Conservation (phyloP, 768 basidiomycete genomes). For the Boletus edulis region DNA sequence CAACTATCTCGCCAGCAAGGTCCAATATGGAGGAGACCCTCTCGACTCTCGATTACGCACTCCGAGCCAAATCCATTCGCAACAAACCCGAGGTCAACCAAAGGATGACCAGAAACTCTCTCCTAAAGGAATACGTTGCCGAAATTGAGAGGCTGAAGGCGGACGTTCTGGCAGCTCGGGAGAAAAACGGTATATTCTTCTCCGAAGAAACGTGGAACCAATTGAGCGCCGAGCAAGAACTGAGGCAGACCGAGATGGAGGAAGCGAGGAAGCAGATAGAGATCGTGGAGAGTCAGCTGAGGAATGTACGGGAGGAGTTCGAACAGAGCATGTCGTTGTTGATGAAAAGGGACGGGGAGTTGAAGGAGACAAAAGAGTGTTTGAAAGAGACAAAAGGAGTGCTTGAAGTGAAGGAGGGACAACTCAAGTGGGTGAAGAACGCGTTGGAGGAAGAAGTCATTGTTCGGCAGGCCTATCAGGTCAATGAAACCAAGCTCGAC, state of each 20-base stretch:
- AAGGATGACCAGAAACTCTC: conserved; percentile 86
- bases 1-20: conserved; percentile 91
- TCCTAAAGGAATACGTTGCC: conserved; percentile 89
- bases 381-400: conserved; percentile 51
- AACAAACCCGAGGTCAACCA: conserved; percentile 97
- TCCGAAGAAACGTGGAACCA: conserved; percentile 89
- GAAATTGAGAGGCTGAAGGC: conserved; percentile 94
- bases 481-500: conserved; percentile 69
- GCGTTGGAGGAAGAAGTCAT: conserved; percentile 78
- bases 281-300: conserved; percentile 79
- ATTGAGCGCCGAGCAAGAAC: conserved; percentile 72
- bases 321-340: conserved; percentile 83
- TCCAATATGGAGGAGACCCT: conserved; percentile 96
- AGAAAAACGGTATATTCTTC: conserved; percentile 96
- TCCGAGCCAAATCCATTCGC: conserved; percentile 90
- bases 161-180: conserved; percentile 86
- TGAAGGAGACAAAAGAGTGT: conserved; percentile 57
- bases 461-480: conserved; percentile 74
- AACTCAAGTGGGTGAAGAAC: conserved; percentile 55
- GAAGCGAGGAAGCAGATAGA: conserved; percentile 83
- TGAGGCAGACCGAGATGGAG: conserved; percentile 70
- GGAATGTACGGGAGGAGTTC: conserved; percentile 82
- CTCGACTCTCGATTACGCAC: conserved; percentile 95
- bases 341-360: conserved; percentile 71
- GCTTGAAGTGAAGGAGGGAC: conserved; percentile 51